These are phyloP conservation scores for Fusarium tupiense DNA, from an alignment of 2,329 filamentous ascomycete genomes.

Conservation along the genomic window DNA sequence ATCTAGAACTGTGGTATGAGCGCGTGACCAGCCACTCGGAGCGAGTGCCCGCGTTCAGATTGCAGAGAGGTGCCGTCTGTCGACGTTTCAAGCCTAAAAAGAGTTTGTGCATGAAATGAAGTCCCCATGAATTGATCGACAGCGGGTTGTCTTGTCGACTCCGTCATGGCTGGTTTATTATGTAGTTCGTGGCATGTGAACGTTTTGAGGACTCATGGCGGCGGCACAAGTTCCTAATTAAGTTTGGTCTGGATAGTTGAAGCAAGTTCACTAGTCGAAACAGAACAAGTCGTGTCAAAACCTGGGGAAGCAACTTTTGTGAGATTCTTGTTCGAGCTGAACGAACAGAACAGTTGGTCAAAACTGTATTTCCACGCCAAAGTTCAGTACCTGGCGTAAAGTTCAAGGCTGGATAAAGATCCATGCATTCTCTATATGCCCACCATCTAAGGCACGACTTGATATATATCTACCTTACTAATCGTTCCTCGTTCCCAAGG, in stretches of 20 bases:
- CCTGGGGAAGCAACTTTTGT: conserved; percentile 28
- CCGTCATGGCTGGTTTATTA: not conserved
- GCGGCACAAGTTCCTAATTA: conserved; percentile 34
- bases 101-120: conserved; percentile 22
- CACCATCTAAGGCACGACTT: no score
- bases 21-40: conserved; percentile 19
- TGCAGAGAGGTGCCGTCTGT: not conserved
- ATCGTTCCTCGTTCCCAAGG: not conserved
- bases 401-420: not conserved
- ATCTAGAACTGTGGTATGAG: conserved; percentile 13
- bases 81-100: not conserved
- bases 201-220: conserved; percentile 13
- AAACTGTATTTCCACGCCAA: not conserved
- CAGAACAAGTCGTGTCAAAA: conserved; percentile 22
- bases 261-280: conserved; percentile 15
- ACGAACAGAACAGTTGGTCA: not conserved
- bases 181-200: conserved; percentile 32
- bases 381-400: not conserved
- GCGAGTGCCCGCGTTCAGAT: conserved; percentile 24
- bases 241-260: conserved; percentile 23
- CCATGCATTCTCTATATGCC: not conserved
- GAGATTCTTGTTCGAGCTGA: conserved; percentile 1
- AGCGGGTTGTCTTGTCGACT: not conserved
- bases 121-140: conserved; percentile 20
- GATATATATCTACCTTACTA: not conserved